Evolutionary conservation across 2,329 filamentous ascomycete genomes (phyloP).

Genomic region (Clarireedia monteithiana): DNA sequence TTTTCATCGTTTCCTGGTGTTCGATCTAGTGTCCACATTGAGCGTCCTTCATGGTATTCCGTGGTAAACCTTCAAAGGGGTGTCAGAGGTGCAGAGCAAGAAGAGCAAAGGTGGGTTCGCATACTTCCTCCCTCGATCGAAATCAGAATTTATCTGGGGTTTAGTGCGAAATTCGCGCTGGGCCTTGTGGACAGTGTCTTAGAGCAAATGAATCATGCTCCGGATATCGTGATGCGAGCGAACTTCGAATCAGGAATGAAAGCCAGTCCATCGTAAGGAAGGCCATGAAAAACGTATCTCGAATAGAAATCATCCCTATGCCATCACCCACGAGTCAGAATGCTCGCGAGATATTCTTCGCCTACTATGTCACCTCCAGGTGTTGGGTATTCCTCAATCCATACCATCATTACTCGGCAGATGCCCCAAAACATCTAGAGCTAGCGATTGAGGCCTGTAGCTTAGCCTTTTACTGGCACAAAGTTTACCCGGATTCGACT

Average conservation of each 20-base stretch:
- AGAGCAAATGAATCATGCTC: slow-evolving; percentile 5
- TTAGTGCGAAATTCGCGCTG: slow-evolving; percentile 12
- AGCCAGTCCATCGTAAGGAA: slow-evolving; percentile 2
- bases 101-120: slow-evolving; percentile 11
- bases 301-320: neutral
- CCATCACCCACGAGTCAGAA: neutral
- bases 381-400: neutral
- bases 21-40: neutral
- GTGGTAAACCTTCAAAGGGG: slow-evolving; percentile 11
- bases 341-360: slow-evolving; percentile 7
- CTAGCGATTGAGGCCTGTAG: slow-evolving; percentile 8
- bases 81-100: slow-evolving; percentile 13
- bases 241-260: slow-evolving; percentile 7
- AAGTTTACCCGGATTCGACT: neutral
- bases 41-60: neutral
- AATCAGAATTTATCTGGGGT: neutral
- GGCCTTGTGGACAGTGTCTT: slow-evolving; percentile 4
- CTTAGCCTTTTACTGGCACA: slow-evolving; percentile 6
- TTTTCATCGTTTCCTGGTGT: neutral
- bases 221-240: slow-evolving; percentile 5
- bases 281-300: neutral
- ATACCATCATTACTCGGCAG: neutral
- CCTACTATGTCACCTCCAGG: slow-evolving; percentile 1
- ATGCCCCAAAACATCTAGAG: neutral
- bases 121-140: neutral